These are phyloP conservation scores for Thraustotheca clavata DNA, from an alignment of 352 stramenopile genomes.

Conservation along the genomic window DNA sequence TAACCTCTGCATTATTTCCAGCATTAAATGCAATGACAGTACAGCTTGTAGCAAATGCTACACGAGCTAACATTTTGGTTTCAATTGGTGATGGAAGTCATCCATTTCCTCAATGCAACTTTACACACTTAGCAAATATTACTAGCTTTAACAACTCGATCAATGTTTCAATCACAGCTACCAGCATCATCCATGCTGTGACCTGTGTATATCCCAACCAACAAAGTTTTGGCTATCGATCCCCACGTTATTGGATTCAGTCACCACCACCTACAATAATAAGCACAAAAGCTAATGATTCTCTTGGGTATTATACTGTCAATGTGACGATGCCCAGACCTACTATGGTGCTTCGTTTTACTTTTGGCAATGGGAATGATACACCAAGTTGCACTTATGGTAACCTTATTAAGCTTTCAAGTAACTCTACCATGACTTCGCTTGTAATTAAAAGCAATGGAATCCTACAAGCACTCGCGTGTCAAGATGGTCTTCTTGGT, in stretches of 20 bases:
- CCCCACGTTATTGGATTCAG: slow-evolving; percentile 9
- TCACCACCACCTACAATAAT: not conserved
- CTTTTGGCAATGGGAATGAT: slow-evolving; percentile 3
- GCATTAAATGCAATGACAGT: slow-evolving; percentile 26
- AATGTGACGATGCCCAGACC: slow-evolving; percentile 6
- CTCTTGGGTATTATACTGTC: not conserved
- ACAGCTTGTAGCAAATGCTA: slow-evolving; percentile 30
- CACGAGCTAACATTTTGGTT: slow-evolving; percentile 40
- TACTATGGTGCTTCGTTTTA: slow-evolving; percentile 19
- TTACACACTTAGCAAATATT: not conserved
- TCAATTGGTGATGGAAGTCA: slow-evolving; percentile 49
- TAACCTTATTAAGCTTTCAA: not conserved
- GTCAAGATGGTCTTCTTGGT: not conserved
- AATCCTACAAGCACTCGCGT: slow-evolving; percentile 1
- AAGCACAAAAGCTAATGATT: not conserved
- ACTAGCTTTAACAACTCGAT: not conserved
- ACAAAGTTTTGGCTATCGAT: slow-evolving; percentile 18
- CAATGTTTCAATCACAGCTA: not conserved
- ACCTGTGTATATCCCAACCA: not conserved
- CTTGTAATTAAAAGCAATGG: slow-evolving; percentile 13
- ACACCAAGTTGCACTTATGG: slow-evolving; percentile 7
- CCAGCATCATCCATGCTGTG: slow-evolving; percentile 8
- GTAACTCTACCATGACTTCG: not conserved
- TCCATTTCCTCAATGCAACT: slow-evolving; percentile 35
- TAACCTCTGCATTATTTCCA: slow-evolving; percentile 6